Evolutionary conservation across 306 rosid species (phyloP).

Genomic region (Fagus crenata): DNA sequence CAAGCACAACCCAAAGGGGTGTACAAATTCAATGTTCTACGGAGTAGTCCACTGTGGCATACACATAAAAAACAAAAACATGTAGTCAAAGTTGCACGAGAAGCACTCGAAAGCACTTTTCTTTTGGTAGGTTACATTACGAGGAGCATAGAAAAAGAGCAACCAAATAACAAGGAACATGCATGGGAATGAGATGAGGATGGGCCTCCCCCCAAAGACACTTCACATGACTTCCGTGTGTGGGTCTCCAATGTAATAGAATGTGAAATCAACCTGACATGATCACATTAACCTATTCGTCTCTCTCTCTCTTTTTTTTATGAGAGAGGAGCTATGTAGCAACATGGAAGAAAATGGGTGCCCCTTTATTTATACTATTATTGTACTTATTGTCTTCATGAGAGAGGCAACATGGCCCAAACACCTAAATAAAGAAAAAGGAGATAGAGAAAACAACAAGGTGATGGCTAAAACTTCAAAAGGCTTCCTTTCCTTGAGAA

Average conservation of each 20-base stretch:
- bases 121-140: background rate
- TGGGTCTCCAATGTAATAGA: slow-evolving; percentile 32
- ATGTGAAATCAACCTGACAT: slow-evolving; percentile 32
- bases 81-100: slow-evolving; percentile 19
- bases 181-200: slow-evolving; percentile 23
- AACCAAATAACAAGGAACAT: slow-evolving; percentile 21
- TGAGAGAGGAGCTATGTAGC: background rate
- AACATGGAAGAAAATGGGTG: slow-evolving; percentile 1
- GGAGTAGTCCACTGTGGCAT: background rate
- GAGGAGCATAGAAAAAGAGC: background rate
- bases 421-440: background rate
- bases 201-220: slow-evolving; percentile 15
- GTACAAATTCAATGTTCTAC: background rate
- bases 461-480: background rate
- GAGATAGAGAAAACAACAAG: background rate
- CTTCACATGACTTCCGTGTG: slow-evolving; percentile 51
- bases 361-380: background rate
- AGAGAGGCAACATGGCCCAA: background rate
- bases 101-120: slow-evolving; percentile 5
- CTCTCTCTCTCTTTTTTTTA: background rate
- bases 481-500: background rate
- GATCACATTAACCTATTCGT: slow-evolving; percentile 25
- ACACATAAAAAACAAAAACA: background rate
- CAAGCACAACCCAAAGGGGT: no score
- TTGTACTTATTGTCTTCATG: background rate